Base-by-base conservation (phyloP, 805 yeast genomes). In the Starmerella floricola region DNA sequence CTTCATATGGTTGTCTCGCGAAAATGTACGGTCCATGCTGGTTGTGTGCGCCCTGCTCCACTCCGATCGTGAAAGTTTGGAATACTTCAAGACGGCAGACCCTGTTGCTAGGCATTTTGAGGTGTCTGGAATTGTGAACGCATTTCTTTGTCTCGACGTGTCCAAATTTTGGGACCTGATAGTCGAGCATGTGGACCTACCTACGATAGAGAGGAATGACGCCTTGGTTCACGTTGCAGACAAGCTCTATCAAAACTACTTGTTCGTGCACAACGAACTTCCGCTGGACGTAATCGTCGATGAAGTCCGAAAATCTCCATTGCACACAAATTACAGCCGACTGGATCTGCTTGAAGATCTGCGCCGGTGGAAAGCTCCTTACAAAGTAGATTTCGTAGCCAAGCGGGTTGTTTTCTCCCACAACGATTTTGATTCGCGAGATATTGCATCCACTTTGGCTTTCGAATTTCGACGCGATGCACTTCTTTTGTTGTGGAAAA, bases 291-390 rank as follows among this genome's bases (percentile, higher is more conserved):
- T 23, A 1, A 40, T 29, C 6, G 38, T 44, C 5, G 26, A 21
- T 20, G 16, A 29, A 11, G 11, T 24, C 3, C 32, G 34, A 10
- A n/a, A 20, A 6, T 6, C 26, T 8, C 6, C 26, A 23, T 15
- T 18, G 17, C 16, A 21, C n/a, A 4, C 28, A 3, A 20, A 18
- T 6, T 45, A 41, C 34, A 29, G 31, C 2, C 19, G 26, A 4
- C 15, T 39, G 6, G 49, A 44, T 17, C 21, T 44, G 23, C 20
- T 36, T 1, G 40, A 36, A 11, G 49, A 45, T n/a, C 40, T 42
- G 10, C 23, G 31, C 20, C 29, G 33, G 12, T 44, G 48, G 48
- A 19, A 32, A 2, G 36, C 40, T 13, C 47, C 49, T 4, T 38
- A 46, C 36, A 21, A 34, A 11, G 24, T 49, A 3, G 42, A 46